Evolutionary conservation across 2,329 filamentous ascomycete species (phyloP).

Genomic region (Alternaria burnsii): DNA sequence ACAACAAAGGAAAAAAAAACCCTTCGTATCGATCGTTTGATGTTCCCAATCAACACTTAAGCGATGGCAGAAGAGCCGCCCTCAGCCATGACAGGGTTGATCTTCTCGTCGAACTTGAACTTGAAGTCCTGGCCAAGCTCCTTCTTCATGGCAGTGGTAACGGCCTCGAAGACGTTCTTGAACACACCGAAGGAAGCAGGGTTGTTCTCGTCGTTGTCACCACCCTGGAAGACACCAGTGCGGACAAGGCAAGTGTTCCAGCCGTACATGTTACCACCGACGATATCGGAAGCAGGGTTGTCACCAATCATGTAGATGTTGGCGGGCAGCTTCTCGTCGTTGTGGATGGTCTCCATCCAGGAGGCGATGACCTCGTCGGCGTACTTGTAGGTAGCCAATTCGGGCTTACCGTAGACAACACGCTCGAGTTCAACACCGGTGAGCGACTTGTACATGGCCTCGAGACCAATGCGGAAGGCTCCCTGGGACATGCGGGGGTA

Average conservation of each 20-base stretch:
- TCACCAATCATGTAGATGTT: conserved; percentile 82
- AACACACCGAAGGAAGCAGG: conserved; percentile 81
- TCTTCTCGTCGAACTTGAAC: conserved; percentile 74
- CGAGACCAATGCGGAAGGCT: conserved; percentile 76
- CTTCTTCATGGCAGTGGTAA: conserved; percentile 72
- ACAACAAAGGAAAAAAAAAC: conserved; percentile 2
- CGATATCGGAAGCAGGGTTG: conserved; percentile 77
- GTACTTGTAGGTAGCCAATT: conserved; percentile 79
- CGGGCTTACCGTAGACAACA: conserved; percentile 79
- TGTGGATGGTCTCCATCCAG: conserved; percentile 81
- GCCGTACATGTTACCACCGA: conserved; percentile 81
- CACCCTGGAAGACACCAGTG: conserved; percentile 81
- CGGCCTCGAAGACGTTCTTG: conserved; percentile 74
- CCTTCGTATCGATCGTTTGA: not conserved
- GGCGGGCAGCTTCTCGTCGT: conserved; percentile 71
- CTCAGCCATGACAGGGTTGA: conserved; percentile 71
- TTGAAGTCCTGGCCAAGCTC: conserved; percentile 78
- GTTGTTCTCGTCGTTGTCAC: conserved; percentile 78
- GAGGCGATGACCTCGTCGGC: conserved; percentile 75
- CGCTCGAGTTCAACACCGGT: conserved; percentile 76
- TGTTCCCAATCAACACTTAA: conserved; percentile 42
- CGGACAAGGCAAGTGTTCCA: conserved; percentile 83
- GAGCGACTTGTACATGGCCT: conserved; percentile 76
- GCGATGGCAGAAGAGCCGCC: conserved; percentile 64
- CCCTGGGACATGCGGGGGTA: conserved; percentile 76